A percentile compares a stretch with the other conserved stretches of the same genome.
Evolutionary conservation across 1,139 yeast genomes (phyloP).

Genomic region (Saccharomyces hybrid): DNA sequence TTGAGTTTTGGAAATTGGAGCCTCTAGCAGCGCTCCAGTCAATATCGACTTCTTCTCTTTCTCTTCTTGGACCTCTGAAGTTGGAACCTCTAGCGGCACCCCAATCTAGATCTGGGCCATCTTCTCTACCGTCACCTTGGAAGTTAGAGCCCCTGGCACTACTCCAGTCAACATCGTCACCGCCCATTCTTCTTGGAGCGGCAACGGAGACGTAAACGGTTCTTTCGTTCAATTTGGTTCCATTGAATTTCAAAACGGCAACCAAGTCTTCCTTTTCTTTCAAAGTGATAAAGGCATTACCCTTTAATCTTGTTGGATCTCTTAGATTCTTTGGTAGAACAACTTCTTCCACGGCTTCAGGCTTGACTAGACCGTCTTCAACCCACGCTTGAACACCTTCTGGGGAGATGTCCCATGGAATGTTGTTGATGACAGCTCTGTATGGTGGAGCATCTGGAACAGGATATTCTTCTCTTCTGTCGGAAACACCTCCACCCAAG

Average conservation of each 20-base stretch:
- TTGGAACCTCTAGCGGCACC: slow-evolving; percentile 37
- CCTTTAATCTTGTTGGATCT: slow-evolving; percentile 60
- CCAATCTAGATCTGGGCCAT: slow-evolving; percentile 20
- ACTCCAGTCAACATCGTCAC: slow-evolving; percentile 28
- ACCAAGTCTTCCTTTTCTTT: slow-evolving; percentile 58
- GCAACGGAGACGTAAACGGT: slow-evolving; percentile 82
- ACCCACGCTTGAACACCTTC: slow-evolving; percentile 60
- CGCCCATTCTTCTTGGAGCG: slow-evolving; percentile 63
- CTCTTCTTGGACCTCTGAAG: slow-evolving; percentile 6
- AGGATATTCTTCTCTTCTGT: slow-evolving; percentile 58
- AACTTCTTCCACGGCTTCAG: slow-evolving; percentile 46
- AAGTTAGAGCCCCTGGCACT: slow-evolving; percentile 36
- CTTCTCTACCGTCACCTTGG: slow-evolving; percentile 5
- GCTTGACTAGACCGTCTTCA: slow-evolving; percentile 53
- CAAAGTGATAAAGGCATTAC: slow-evolving; percentile 84
- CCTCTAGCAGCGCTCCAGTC: slow-evolving; percentile 42
- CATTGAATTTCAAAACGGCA: slow-evolving; percentile 59
- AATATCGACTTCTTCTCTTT: slow-evolving; percentile 30
- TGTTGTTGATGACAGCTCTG: slow-evolving; percentile 79
- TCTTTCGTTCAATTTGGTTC: slow-evolving; percentile 64
- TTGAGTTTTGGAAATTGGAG: slow-evolving; percentile 16
- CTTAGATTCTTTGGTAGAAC: slow-evolving; percentile 62
- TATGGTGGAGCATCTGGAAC: slow-evolving; percentile 89
- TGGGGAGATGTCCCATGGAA: slow-evolving; percentile 79
- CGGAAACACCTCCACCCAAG: slow-evolving; percentile 33